Evolutionary conservation across 257 asterid species (phyloP).

Genomic region (Fraxinus pennsylvanica): DNA sequence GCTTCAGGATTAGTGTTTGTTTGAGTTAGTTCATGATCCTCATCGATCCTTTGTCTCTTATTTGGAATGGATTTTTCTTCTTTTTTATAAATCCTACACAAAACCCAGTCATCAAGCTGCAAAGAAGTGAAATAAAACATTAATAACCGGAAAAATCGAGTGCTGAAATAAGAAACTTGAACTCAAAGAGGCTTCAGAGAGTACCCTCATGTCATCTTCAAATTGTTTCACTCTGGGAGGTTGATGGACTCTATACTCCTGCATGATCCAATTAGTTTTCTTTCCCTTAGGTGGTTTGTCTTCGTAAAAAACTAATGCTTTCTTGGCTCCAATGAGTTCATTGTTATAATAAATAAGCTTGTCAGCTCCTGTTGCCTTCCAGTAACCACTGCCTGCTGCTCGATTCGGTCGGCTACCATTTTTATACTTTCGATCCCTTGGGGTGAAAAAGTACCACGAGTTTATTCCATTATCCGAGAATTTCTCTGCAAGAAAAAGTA

Average conservation of each 20-base stretch:
- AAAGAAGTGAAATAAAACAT: neutral
- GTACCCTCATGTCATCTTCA: constrained; percentile 32
- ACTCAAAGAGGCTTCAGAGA: neutral
- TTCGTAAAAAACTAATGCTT: constrained; percentile 23
- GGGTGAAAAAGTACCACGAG: constrained; percentile 31
- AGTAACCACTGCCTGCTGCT: constrained; percentile 19
- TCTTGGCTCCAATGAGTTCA: constrained; percentile 22
- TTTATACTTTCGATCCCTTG: constrained; percentile 24
- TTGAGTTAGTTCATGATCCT: neutral
- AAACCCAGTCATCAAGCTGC: constrained; percentile 38
- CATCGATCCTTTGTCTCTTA: neutral
- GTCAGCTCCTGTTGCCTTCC: constrained; percentile 35
- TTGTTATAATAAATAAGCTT: neutral
- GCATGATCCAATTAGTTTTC: constrained; percentile 36
- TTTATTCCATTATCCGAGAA: constrained; percentile 3
- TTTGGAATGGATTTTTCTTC: neutral
- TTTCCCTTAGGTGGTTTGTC: constrained; percentile 27
- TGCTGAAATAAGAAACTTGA: neutral
- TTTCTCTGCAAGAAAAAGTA: neutral
- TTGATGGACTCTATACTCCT: constrained; percentile 24
- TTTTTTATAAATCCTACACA: constrained; percentile 30
- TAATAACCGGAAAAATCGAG: neutral
- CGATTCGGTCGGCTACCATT: constrained; percentile 28
- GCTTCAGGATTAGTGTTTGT: neutral
- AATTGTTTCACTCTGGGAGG: neutral